Base-by-base conservation (phyloP, 2,329 filamentous ascomycete species). In the Trichoderma atroviride region DNA sequence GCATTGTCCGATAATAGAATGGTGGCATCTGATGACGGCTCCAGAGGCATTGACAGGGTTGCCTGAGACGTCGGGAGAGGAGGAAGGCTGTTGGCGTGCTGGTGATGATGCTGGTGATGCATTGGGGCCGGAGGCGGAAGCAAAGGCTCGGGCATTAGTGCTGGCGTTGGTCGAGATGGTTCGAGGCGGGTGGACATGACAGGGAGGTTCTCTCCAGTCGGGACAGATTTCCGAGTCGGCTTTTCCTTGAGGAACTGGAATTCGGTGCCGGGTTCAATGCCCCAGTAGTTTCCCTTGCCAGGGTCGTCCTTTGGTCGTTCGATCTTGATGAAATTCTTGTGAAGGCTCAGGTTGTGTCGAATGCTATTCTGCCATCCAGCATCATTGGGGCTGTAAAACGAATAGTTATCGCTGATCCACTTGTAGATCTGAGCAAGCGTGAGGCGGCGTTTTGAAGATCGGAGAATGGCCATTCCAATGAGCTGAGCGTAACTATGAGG, bases 341-440 rank as follows among this genome's bases (percentile, higher is more conserved):
- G 97, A 56, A 99, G 85, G 77, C 94, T 97, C 40, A 99, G 88
- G 75, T 99, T 99, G 81, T 99, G 96, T 40, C 96, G 92, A 79
- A 99, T 99, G 83, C 96, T 98, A 81, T 99, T 99, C 81, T 98
- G 95, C 96, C 96, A 99, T 72, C 96, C 95, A 13, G 92, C 89
- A 75, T 97, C 94, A 68, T 90, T 88, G 55, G 89, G 87, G 74
- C 88, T 90, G 83, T 98, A 99, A 81, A 95, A 97, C 5, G 88
- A 90, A 78, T 92, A 98, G 22, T 91, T 94, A 78, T 96, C 93
- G n/a, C 93, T 96, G 75, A 99, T 98, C 95, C 96, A 99, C 78
- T 97, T 97, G 86, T 98, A 99, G 74, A 99, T 99, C 79, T 97
- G 94, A 31, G 94, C 90, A 22, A 99, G 86, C 0, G 96, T 98